These are phyloP conservation scores for Komagataella phaffii DNA, from an alignment of 805 yeast genomes.

Conservation along the genomic window DNA sequence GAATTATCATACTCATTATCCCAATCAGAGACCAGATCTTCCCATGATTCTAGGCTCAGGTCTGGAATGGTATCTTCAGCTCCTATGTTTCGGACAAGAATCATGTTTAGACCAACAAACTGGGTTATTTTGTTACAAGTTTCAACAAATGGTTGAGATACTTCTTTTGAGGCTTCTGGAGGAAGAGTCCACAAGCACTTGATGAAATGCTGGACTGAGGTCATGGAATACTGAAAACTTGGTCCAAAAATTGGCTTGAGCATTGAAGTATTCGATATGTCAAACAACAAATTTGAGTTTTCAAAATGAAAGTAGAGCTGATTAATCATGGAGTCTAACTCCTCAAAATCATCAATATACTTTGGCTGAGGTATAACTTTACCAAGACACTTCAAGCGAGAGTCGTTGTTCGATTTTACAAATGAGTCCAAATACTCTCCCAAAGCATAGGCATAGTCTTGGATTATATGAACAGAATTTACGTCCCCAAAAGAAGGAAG, in stretches of 20 bases:
- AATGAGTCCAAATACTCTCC: slow-evolving; percentile 6
- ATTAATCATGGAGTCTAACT: slow-evolving; percentile 20
- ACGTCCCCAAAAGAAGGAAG: background rate
- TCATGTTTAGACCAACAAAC: slow-evolving; percentile 1
- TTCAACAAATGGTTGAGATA: background rate
- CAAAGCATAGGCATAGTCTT: slow-evolving; percentile 12
- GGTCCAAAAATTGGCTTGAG: background rate
- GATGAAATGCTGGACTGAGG: background rate
- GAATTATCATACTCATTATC: background rate
- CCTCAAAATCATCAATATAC: slow-evolving; percentile 11
- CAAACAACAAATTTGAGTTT: slow-evolving; percentile 7
- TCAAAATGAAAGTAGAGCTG: slow-evolving; percentile 15
- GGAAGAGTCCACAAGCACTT: slow-evolving; percentile 1
- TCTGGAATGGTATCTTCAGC: background rate
- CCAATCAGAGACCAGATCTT: background rate
- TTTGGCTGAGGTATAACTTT: background rate
- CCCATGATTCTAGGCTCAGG: background rate
- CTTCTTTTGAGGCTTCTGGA: slow-evolving; percentile 5
- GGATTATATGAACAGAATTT: slow-evolving; percentile 10
- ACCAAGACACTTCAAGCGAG: slow-evolving; percentile 5
- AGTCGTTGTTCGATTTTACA: slow-evolving; percentile 3
- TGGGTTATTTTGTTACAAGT: background rate
- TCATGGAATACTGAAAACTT: background rate
- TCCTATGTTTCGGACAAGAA: background rate
- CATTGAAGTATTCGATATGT: slow-evolving; percentile 2